These are phyloP conservation scores for Amanita molliuscula DNA, from an alignment of 768 basidiomycete species.

Conservation along the genomic window DNA sequence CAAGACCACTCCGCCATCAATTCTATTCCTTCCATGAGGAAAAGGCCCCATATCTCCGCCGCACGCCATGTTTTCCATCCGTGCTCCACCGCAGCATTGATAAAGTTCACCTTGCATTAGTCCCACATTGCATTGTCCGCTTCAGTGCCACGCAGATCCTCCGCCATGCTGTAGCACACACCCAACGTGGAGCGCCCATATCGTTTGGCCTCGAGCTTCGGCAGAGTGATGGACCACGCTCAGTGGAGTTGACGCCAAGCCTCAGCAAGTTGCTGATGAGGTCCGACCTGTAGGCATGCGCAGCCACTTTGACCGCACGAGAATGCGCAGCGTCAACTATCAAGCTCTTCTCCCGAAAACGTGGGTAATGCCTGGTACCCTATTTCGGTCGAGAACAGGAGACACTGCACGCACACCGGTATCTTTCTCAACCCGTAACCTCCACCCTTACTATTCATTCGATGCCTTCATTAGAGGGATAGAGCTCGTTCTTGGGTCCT, in stretches of 20 bases:
- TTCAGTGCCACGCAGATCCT: background rate
- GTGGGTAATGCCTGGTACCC: constrained; percentile 26
- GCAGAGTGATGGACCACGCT: constrained; percentile 28
- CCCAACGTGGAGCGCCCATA: constrained; percentile 54
- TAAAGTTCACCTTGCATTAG: constrained; percentile 28
- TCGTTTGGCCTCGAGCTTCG: constrained; percentile 18
- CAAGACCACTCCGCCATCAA: constrained; percentile 42
- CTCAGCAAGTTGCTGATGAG: constrained; percentile 23
- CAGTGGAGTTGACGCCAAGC: constrained; percentile 41
- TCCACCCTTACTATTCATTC: constrained; percentile 51
- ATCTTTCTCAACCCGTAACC: constrained; percentile 43
- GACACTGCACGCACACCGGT: constrained; percentile 39
- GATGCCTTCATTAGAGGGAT: constrained; percentile 37
- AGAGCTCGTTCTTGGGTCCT: constrained; percentile 45
- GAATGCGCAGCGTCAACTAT: constrained; percentile 43
- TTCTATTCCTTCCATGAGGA: constrained; percentile 43
- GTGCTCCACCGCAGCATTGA: constrained; percentile 19
- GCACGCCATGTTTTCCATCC: constrained; percentile 40
- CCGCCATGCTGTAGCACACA: constrained; percentile 27
- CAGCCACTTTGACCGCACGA: constrained; percentile 46
- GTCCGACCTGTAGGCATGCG: constrained; percentile 32
- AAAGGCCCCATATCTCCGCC: constrained; percentile 62
- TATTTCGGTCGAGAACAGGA: constrained; percentile 26
- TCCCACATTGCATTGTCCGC: background rate
- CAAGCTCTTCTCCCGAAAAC: constrained; percentile 36